phyloP scores from a whole-genome alignment of 768 basidiomycete genomes.

The Suillus weaverae region DNA sequence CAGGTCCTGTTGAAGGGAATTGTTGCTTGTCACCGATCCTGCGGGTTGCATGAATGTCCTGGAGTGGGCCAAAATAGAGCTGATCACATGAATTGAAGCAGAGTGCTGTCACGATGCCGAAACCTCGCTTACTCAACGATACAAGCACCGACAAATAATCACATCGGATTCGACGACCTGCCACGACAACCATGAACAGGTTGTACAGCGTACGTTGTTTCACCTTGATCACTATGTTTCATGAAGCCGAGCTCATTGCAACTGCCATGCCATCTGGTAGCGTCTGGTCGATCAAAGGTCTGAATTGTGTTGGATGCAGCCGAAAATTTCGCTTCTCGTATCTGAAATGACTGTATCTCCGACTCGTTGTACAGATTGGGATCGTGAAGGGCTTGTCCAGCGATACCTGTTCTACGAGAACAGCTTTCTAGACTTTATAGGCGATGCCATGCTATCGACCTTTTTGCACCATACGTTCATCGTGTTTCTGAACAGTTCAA shows the following conservation, averaged over 20 bases:
- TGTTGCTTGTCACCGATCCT: not conserved
- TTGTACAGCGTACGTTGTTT: not conserved
- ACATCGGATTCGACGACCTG: not conserved
- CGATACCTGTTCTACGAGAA: not conserved
- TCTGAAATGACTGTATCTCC: not conserved
- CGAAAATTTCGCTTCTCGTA: not conserved
- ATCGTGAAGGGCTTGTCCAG: not conserved
- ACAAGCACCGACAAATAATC: not conserved
- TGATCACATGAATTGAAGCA: no score
- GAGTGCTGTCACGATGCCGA: no score
- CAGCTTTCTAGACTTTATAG: not conserved
- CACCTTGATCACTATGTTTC: not conserved
- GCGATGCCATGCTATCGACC: not conserved
- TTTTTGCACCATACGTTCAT: not conserved
- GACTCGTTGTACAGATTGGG: not conserved
- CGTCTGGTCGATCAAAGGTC: not conserved
- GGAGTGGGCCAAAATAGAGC: not conserved
- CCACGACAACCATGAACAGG: not conserved
- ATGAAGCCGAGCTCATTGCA: not conserved
- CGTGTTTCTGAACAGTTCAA: not conserved
- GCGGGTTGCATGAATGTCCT: not conserved
- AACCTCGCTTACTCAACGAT: not conserved
- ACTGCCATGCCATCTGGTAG: not conserved
- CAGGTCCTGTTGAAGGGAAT: no score
- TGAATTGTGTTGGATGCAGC: not conserved